These are phyloP conservation scores for Mortierella sp. DNA, from an alignment of 371 early-diverging fungal genomes.

Conservation along the genomic window DNA sequence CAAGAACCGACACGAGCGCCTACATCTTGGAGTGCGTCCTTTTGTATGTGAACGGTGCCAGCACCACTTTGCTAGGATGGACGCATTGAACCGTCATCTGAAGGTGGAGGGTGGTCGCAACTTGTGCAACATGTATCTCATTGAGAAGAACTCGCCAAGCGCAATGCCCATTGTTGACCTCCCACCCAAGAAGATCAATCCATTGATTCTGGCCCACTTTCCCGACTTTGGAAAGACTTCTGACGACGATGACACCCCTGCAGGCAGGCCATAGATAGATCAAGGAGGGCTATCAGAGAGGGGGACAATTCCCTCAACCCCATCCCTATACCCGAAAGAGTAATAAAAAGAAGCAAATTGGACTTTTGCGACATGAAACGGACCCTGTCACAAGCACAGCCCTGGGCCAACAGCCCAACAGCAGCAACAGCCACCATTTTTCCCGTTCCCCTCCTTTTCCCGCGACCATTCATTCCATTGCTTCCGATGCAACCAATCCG, in stretches of 20 bases:
- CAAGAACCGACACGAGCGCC: constrained; percentile 80
- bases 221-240: constrained; percentile 26
- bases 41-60: constrained; percentile 69
- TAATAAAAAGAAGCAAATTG: too few species aligned
- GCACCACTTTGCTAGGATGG: constrained; percentile 81
- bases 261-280: not conserved
- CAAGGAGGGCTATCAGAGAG: too few species aligned
- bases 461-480: not conserved
- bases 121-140: constrained; percentile 43
- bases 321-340: too few species aligned
- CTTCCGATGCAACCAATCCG: constrained; percentile 19
- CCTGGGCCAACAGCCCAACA: too few species aligned
- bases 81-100: constrained; percentile 76
- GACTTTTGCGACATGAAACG: too few species aligned
- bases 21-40: constrained; percentile 71
- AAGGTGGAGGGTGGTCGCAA: constrained; percentile 51
- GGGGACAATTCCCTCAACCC: too few species aligned
- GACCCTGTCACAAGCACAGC: too few species aligned
- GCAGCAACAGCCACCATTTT: too few species aligned
- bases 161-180: constrained; percentile 47
- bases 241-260: constrained; percentile 11
- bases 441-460: not conserved
- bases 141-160: constrained; percentile 29
- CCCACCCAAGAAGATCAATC: constrained; percentile 52
- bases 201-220: constrained; percentile 37